These are phyloP conservation scores for Calcarisporium arbuscula DNA, from an alignment of 2,329 filamentous ascomycete species.

Conservation along the genomic window DNA sequence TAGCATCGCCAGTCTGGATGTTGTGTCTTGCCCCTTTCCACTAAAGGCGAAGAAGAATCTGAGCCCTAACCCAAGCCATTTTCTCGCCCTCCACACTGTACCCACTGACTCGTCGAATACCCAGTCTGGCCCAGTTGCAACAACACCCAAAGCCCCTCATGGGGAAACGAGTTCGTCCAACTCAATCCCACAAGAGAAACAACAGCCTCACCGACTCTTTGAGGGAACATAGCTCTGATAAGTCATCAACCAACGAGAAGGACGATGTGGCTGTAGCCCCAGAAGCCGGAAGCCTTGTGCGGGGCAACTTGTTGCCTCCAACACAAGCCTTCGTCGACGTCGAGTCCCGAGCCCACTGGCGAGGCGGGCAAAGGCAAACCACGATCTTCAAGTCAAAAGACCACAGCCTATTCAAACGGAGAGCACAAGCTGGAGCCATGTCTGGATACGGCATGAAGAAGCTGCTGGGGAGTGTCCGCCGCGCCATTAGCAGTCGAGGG, in stretches of 20 bases:
- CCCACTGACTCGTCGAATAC: constrained; percentile 43
- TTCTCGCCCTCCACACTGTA: constrained; percentile 49
- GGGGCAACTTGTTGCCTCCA: constrained; percentile 79
- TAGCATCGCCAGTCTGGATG: constrained; percentile 54
- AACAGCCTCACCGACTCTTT: constrained; percentile 83
- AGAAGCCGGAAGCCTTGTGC: constrained; percentile 76
- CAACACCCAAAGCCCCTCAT: constrained; percentile 51
- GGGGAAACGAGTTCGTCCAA: constrained; percentile 53
- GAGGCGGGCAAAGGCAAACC: constrained; percentile 43
- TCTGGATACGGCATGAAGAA: constrained; percentile 74
- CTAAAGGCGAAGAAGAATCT: constrained; percentile 39
- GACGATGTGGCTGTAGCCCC: constrained; percentile 57
- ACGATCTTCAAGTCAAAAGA: constrained; percentile 41
- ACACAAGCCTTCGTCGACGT: constrained; percentile 73
- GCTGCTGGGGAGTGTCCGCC: constrained; percentile 77
- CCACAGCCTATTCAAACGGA: constrained; percentile 36
- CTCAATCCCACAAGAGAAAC: constrained; percentile 68
- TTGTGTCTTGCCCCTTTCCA: constrained; percentile 59
- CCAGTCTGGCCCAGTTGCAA: constrained; percentile 44
- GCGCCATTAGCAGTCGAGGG: constrained; percentile 63
- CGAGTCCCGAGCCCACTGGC: constrained; percentile 43
- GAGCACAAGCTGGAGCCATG: constrained; percentile 51
- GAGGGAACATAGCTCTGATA: constrained; percentile 57
- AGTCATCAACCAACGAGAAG: constrained; percentile 44
- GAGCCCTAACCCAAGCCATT: constrained; percentile 33